phyloP scores from a whole-genome alignment of 169 alveolate genomes.

The Eimeria maxima region DNA sequence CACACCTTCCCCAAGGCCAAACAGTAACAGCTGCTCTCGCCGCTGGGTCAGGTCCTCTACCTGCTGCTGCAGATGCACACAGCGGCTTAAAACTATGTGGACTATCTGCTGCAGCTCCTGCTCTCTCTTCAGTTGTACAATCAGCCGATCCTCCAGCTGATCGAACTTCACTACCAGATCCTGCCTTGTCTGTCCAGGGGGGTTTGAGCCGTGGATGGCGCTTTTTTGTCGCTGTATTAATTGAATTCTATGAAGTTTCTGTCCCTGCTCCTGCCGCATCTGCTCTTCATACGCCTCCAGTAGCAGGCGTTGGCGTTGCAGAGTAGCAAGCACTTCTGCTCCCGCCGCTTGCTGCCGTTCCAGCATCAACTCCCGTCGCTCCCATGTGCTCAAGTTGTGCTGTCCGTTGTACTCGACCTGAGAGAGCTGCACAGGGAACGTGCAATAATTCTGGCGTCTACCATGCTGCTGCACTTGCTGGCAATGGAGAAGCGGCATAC shows the following conservation, averaged over 20 bases:
- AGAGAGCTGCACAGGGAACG: background rate
- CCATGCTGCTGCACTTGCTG: constrained; percentile 3
- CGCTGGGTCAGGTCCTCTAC: background rate
- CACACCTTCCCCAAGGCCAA: background rate
- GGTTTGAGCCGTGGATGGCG: background rate
- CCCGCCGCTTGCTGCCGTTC: background rate
- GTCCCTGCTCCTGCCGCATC: constrained; percentile 17
- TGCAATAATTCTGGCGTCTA: background rate
- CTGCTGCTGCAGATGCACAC: constrained; percentile 41
- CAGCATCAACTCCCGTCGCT: background rate
- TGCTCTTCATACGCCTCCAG: background rate
- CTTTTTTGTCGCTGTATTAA: background rate
- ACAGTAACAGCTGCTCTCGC: constrained; percentile 3
- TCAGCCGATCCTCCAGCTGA: constrained; percentile 7
- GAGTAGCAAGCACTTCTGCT: background rate
- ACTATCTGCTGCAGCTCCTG: constrained; percentile 62
- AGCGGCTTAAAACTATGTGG: constrained; percentile 19
- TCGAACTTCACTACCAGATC: background rate
- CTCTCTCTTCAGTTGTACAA: background rate
- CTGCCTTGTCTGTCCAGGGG: background rate
- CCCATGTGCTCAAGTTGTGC: background rate
- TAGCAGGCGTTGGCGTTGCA: constrained; percentile 31
- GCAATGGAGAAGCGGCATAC: background rate
- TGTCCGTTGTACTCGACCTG: background rate
- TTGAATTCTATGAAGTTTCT: background rate